phyloP scores from a whole-genome alignment of 371 early-diverging fungal species.

The Capillidium heterosporum region DNA sequence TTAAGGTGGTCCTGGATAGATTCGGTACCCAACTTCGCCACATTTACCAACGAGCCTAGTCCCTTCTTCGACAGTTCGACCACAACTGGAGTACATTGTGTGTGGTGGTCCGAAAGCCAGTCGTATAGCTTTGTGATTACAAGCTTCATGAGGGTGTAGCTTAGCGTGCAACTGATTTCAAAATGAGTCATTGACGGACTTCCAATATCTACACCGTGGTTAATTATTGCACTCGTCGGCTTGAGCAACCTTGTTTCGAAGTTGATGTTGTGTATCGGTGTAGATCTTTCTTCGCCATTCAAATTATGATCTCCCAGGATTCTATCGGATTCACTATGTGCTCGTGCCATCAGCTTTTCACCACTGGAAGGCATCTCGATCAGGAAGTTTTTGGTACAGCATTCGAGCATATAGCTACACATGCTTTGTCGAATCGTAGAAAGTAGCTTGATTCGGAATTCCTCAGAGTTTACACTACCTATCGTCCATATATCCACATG shows the following conservation, averaged over 20 bases:
- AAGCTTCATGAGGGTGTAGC: background rate
- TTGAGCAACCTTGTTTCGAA: background rate
- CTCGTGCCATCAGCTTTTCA: background rate
- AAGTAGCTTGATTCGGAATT: slow-evolving; percentile 25
- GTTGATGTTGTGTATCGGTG: background rate
- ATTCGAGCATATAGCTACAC: slow-evolving; percentile 52
- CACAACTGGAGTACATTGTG: slow-evolving; percentile 16
- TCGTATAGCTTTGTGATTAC: slow-evolving; percentile 16
- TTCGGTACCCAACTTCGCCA: background rate
- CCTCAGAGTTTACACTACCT: slow-evolving; percentile 30
- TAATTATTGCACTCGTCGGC: background rate
- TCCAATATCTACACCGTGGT: background rate
- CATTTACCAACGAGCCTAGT: background rate
- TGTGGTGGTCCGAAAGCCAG: slow-evolving; percentile 17
- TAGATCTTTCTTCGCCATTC: background rate
- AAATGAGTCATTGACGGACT: background rate
- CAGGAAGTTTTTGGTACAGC: slow-evolving; percentile 8
- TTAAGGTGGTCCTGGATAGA: background rate
- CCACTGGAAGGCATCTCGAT: background rate
- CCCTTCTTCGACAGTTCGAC: slow-evolving; percentile 13
- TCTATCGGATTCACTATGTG: slow-evolving; percentile 1
- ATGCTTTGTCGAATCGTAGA: slow-evolving; percentile 33
- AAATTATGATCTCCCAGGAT: background rate
- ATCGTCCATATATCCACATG: slow-evolving; percentile 51
- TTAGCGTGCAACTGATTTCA: background rate